Conservation (phyloP, 768 basidiomycete species). For the Crassisporium funariophilum region DNA sequence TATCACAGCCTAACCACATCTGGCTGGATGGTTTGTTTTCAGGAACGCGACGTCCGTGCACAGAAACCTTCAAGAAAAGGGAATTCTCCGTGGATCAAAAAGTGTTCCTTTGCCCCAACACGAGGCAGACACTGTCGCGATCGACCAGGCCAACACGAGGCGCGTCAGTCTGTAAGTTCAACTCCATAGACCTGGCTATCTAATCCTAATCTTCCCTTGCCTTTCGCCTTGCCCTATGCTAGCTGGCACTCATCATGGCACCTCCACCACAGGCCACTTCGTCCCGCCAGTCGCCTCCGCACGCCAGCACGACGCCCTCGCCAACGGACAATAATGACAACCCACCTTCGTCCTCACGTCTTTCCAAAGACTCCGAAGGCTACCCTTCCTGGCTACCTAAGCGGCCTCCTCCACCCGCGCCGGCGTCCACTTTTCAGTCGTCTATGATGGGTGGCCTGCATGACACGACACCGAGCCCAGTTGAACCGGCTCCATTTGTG, state of each 20-base stretch:
- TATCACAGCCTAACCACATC: slow-evolving; percentile 15
- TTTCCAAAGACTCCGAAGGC: slow-evolving; percentile 51
- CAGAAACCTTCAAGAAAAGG: slow-evolving; percentile 1
- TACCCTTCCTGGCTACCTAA: slow-evolving; percentile 87
- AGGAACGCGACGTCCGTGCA: slow-evolving; percentile 13
- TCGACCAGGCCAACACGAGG: slow-evolving; percentile 18
- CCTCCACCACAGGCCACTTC: slow-evolving; percentile 14
- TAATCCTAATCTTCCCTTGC: slow-evolving; percentile 11
- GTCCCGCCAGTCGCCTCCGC: slow-evolving; percentile 9
- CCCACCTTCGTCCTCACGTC: slow-evolving; percentile 13
- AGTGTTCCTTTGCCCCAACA: slow-evolving; percentile 17
- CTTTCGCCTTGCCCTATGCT: not conserved
- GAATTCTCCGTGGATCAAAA: slow-evolving; percentile 14
- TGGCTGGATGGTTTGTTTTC: slow-evolving; percentile 21
- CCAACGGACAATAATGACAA: slow-evolving; percentile 13
- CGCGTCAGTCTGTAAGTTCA: slow-evolving; percentile 9
- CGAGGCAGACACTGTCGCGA: slow-evolving; percentile 22
- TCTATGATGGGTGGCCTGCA: slow-evolving; percentile 38
- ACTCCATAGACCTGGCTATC: slow-evolving; percentile 7
- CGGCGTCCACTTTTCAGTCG: slow-evolving; percentile 69
- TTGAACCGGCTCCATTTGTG: slow-evolving; percentile 33
- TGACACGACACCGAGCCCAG: slow-evolving; percentile 31
- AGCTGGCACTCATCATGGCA: slow-evolving; percentile 3
- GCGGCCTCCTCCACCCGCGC: slow-evolving; percentile 75
- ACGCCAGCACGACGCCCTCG: slow-evolving; percentile 11